Percentiles rank a stretch among this genome's conserved stretches.
Conservation (phyloP, 73 alveolate genomes). For the Symbiodinium pilosum region DNA sequence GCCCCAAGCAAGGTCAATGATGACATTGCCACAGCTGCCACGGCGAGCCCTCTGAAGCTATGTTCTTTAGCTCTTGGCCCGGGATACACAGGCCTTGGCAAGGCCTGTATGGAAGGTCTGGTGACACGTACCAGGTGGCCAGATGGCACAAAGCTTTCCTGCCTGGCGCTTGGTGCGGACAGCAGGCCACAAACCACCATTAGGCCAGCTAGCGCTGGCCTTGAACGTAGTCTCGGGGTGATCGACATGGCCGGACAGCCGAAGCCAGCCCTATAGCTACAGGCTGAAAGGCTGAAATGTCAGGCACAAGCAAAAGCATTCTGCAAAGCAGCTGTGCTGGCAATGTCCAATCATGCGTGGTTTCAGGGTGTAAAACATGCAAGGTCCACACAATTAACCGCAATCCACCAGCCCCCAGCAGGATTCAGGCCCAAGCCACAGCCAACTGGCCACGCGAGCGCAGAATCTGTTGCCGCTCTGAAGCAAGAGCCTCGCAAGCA, state of each 20-base stretch:
- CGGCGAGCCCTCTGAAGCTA: neutral
- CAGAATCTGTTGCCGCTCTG: conserved; percentile 71
- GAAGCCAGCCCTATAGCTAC: neutral
- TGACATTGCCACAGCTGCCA: neutral
- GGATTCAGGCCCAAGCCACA: conserved; percentile 45
- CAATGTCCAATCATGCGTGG: too few relatives aligned
- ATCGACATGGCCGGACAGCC: conserved; percentile 3
- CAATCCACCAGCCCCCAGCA: too few relatives aligned
- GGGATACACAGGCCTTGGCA: neutral
- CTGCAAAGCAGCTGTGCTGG: too few relatives aligned
- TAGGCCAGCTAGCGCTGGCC: neutral
- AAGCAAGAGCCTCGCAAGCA: conserved; percentile 48
- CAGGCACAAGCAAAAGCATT: too few relatives aligned
- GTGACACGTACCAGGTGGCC: neutral
- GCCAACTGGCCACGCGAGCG: conserved; percentile 94
- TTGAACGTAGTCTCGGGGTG: neutral
- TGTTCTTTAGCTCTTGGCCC: neutral
- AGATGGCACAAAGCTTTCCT: neutral
- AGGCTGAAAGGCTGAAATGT: neutral
- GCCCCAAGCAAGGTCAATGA: neutral
- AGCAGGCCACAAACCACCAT: neutral
- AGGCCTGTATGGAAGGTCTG: neutral
- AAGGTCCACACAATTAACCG: too few relatives aligned
- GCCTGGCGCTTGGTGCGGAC: neutral
- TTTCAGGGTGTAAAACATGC: too few relatives aligned